phyloP scores from a whole-genome alignment of 192 early-diverging fungal genomes.

The Funneliformis geosporum region DNA sequence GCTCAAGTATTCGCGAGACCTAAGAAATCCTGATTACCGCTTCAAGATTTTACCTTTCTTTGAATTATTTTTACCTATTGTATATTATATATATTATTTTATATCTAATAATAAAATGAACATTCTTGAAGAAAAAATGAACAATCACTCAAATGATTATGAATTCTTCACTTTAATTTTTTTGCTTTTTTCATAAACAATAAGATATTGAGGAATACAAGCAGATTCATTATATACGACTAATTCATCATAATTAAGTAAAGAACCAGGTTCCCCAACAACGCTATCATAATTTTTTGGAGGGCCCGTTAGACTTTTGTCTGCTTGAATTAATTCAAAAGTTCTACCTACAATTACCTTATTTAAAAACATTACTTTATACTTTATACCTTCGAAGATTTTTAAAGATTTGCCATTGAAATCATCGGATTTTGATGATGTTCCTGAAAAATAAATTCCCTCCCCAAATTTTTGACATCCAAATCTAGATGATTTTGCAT shows the following conservation, averaged over 20 bases:
- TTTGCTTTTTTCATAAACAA: constrained; percentile 20
- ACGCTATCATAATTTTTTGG: constrained; percentile 27
- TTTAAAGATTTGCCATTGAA: constrained; percentile 3
- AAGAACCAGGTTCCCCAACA: constrained; percentile 25
- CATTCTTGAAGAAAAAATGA: too few species aligned
- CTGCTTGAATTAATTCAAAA: not conserved
- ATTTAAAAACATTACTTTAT: constrained; percentile 34
- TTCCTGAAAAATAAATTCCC: constrained; percentile 34
- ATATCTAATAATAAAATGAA: too few species aligned
- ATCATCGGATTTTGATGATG: constrained; percentile 34
- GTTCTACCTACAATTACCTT: constrained; percentile 31
- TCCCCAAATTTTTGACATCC: constrained; percentile 21
- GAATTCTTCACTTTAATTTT: too few species aligned
- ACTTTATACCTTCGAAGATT: not conserved
- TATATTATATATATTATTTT: too few species aligned
- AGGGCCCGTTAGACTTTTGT: not conserved
- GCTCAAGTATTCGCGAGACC: not conserved
- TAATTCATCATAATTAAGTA: constrained; percentile 31
- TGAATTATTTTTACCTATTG: too few species aligned
- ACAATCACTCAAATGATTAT: too few species aligned
- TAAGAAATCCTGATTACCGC: too few species aligned
- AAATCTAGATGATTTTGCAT: not conserved
- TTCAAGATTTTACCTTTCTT: too few species aligned
- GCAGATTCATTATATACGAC: constrained; percentile 32
- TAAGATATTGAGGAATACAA: constrained; percentile 29